phyloP scores from a whole-genome alignment of 2,329 filamentous ascomycete species.

The Beauveria sp. region DNA sequence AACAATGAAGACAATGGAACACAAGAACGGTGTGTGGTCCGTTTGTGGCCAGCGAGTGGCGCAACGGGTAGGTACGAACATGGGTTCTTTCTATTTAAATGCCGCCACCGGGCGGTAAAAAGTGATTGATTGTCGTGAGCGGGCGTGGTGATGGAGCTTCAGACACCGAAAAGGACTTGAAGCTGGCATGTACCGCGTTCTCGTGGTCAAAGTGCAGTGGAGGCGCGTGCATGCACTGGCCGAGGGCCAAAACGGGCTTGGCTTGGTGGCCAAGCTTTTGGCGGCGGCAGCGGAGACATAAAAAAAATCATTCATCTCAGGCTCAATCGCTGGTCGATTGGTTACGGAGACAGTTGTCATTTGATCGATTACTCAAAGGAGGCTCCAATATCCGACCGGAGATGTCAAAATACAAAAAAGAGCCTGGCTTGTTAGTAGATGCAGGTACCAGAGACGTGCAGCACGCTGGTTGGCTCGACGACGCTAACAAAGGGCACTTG shows the following conservation, averaged over 20 bases:
- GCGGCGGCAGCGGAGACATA: not conserved
- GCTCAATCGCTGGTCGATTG: not conserved
- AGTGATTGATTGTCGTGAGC: not conserved
- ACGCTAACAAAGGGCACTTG: not conserved
- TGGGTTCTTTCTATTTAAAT: not conserved
- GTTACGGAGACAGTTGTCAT: not conserved
- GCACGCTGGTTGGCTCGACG: slow-evolving; percentile 6
- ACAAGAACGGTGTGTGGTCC: not conserved
- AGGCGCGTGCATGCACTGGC: not conserved
- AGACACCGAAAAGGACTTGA: too few species aligned
- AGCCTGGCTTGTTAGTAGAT: not conserved
- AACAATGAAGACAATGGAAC: not conserved
- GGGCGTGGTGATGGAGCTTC: too few species aligned
- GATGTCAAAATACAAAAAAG: not conserved
- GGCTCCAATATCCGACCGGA: not conserved
- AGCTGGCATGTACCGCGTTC: not conserved
- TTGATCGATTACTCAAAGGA: too few species aligned
- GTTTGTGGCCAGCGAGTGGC: not conserved
- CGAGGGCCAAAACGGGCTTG: not conserved
- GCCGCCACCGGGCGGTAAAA: not conserved
- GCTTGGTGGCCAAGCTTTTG: slow-evolving; percentile 5
- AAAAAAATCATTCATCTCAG: too few species aligned
- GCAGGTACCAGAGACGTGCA: not conserved
- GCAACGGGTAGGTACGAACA: too few species aligned
- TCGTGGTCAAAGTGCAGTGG: not conserved